A percentile compares a stretch with the other conserved stretches of the same genome.
Evolutionary conservation across 2,329 filamentous ascomycete species (phyloP).

Genomic region (Aspergillus pseudotamarii): DNA sequence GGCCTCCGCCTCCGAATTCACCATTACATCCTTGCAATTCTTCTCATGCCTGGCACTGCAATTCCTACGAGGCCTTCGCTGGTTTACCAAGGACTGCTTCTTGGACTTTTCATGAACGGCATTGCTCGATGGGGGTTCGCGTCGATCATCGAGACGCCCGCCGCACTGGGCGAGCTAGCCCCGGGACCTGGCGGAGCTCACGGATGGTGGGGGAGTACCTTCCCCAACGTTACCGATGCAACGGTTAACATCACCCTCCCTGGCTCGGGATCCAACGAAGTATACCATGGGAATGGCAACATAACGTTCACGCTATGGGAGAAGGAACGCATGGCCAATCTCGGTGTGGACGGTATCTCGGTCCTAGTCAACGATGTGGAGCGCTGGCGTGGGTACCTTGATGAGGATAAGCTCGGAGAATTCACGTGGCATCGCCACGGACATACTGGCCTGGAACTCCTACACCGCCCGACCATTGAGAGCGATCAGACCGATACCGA

Average conservation of each 20-base stretch:
- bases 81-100: constrained; percentile 83
- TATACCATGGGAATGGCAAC: constrained; percentile 47
- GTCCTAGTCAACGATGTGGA: constrained; percentile 68
- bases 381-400: constrained; percentile 59
- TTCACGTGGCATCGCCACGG: constrained; percentile 55
- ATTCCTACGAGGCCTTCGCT: constrained; percentile 85
- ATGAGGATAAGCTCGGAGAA: constrained; percentile 50
- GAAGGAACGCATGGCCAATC: constrained; percentile 39
- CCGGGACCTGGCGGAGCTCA: constrained; percentile 46
- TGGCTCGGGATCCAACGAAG: constrained; percentile 22
- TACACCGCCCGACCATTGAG: constrained; percentile 27
- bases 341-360: constrained; percentile 58
- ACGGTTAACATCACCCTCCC: constrained; percentile 50
- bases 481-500: constrained; percentile 21
- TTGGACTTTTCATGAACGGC: constrained; percentile 93
- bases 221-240: constrained; percentile 57
- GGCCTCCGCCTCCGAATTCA: constrained; percentile 84
- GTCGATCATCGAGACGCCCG: constrained; percentile 79
- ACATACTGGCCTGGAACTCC: constrained; percentile 42
- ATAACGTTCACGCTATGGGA: constrained; percentile 51
- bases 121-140: constrained; percentile 94
- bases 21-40: constrained; percentile 87
- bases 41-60: constrained; percentile 84
- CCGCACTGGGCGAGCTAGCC: constrained; percentile 60
- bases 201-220: constrained; percentile 47